Evolutionary conservation across 2,329 filamentous ascomycete species (phyloP), one percentile per base, ranked within the genome.

Genomic region (Trematosphaeria pertusa): DNA sequence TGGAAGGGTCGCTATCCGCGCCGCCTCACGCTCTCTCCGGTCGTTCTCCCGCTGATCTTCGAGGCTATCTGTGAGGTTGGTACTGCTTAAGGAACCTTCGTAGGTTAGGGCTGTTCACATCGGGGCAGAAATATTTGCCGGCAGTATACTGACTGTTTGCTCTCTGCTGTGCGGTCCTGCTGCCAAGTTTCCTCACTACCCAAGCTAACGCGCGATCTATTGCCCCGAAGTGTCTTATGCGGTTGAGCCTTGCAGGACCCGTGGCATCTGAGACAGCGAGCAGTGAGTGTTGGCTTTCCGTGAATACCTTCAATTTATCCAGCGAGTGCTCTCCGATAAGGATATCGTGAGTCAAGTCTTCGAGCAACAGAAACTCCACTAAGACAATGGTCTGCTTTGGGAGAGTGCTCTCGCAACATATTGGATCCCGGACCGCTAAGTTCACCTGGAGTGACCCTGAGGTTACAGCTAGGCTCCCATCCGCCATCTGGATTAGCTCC

Each of bases 31-130:
- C 17, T 51, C 48, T 32, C 48, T 37, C 1, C 43, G 43, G 21
- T 46, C 34, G 28, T 46, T 51, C 38, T 51, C 48, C 5, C 33
- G 31, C 21, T 45, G 42, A 32, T 50, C 42, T 12, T 41, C 17
- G 17, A 37, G 11, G 22, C 17, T 11, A 20, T 31, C 8, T 22
- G 19, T 26, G n/a, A 42, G 18, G 11, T 28, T 12, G 12, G 24
- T 28, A 28, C 24, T 28, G n/a, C n/a, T n/a, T n/a, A n/a, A n/a
- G 24, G 24, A 28, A 7, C 7, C 24, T 28, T 8, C 12, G 24
- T 28, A 28, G 7, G 24, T 28, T n/a, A n/a, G n/a, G n/a, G n/a
- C n/a, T n/a, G n/a, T n/a, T n/a, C n/a, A n/a, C n/a, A n/a, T n/a
- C n/a, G n/a, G n/a, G n/a, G n/a, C n/a, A n/a, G n/a, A n/a, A n/a